Evolutionary conservation across 2,329 filamentous ascomycete species (phyloP).

Genomic region (Drechmeria coniospora): DNA sequence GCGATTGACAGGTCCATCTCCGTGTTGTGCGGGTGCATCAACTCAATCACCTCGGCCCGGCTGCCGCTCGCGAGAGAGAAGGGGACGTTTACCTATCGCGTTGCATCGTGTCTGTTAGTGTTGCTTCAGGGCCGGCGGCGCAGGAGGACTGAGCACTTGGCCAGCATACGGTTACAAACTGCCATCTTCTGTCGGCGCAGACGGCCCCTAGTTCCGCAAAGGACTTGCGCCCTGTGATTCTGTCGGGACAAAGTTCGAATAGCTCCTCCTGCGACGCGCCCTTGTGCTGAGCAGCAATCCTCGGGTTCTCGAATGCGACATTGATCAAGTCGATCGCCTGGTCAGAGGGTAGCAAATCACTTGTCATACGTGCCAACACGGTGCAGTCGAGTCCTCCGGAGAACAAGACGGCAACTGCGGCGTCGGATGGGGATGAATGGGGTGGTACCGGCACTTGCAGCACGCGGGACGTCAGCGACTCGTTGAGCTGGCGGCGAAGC

Average conservation of each 20-base stretch:
- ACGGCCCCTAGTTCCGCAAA: slow-evolving; percentile 55
- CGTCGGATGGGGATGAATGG: slow-evolving; percentile 17
- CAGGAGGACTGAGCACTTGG: not conserved
- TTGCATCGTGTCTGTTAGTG: too few relatives aligned
- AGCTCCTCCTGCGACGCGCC: slow-evolving; percentile 18
- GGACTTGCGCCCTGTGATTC: slow-evolving; percentile 69
- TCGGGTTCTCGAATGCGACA: slow-evolving; percentile 91
- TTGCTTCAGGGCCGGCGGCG: too few relatives aligned
- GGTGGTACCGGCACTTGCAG: slow-evolving; percentile 48
- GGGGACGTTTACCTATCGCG: slow-evolving; percentile 72
- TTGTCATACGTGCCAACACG: slow-evolving; percentile 62
- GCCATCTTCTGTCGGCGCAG: slow-evolving; percentile 61
- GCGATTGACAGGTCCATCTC: slow-evolving; percentile 98
- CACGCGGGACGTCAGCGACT: slow-evolving; percentile 50
- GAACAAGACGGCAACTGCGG: slow-evolving; percentile 66
- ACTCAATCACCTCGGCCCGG: slow-evolving; percentile 49
- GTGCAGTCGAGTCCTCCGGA: slow-evolving; percentile 93
- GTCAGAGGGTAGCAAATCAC: slow-evolving; percentile 54
- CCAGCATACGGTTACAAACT: slow-evolving; percentile 54
- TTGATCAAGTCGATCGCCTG: slow-evolving; percentile 81
- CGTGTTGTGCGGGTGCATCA: slow-evolving; percentile 89
- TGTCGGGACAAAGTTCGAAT: slow-evolving; percentile 81
- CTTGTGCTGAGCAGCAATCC: slow-evolving; percentile 43
- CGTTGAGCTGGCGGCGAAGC: slow-evolving; percentile 37
- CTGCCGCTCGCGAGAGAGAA: slow-evolving; percentile 60